Conservation (phyloP, 2,329 filamentous ascomycete genomes). For the Curvularia spicifera region DNA sequence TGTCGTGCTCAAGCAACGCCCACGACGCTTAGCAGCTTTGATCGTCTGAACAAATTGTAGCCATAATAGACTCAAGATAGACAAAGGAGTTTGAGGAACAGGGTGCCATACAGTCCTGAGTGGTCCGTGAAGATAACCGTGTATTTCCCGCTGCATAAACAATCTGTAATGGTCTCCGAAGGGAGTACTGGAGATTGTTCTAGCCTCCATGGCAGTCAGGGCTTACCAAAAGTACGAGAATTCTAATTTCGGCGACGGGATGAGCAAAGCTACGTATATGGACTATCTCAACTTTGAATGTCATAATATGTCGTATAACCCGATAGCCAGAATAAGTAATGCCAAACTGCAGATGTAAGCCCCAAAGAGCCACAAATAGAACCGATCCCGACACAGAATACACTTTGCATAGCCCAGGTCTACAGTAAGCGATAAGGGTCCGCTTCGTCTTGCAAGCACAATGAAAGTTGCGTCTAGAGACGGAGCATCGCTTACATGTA, state of each 20-base stretch:
- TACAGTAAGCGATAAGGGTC: not conserved
- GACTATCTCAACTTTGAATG: not conserved
- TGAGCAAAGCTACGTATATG: not conserved
- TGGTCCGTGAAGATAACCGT: not conserved
- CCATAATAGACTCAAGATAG: not conserved
- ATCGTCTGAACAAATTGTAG: not conserved
- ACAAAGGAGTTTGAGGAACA: not conserved
- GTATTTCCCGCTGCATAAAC: not conserved
- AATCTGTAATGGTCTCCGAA: not conserved
- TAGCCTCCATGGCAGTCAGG: not conserved
- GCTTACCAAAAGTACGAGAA: not conserved
- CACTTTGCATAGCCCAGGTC: not conserved
- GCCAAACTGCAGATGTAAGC: not conserved
- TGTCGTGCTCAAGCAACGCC: not conserved
- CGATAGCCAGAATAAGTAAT: not conserved
- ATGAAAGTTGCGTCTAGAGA: not conserved
- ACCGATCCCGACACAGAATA: not conserved
- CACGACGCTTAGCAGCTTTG: not conserved
- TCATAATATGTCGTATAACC: not conserved
- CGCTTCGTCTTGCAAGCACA: not conserved
- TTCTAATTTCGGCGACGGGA: not conserved
- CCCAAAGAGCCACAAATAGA: not conserved
- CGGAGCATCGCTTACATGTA: not conserved
- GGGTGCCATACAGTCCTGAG: too few species aligned
- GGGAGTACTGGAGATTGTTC: not conserved